Percentiles rank a stretch among this genome's conserved stretches.
Evolutionary conservation across 371 early-diverging fungal species (phyloP).

Genomic region (Syncephalis fuscata): DNA sequence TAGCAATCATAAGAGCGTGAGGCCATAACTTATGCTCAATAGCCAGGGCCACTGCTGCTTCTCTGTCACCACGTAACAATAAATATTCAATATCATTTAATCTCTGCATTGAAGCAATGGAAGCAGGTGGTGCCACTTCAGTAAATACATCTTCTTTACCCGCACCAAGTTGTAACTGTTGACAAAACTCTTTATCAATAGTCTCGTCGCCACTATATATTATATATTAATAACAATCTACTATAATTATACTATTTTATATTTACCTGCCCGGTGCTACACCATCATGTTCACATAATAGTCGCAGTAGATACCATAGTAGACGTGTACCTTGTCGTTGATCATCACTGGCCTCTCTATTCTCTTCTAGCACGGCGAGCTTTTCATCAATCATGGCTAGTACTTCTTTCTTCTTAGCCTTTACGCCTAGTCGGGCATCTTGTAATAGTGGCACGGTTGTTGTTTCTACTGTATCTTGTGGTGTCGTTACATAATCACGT

Average conservation of each 20-base stretch:
- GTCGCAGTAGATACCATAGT: slow-evolving; percentile 42
- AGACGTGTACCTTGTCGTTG: slow-evolving; percentile 17
- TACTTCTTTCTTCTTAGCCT: slow-evolving; percentile 52
- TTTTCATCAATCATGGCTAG: slow-evolving; percentile 27
- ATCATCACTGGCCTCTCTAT: slow-evolving; percentile 6
- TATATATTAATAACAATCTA: neutral
- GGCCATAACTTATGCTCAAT: slow-evolving; percentile 62
- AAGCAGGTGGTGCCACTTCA: neutral
- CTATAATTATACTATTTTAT: neutral
- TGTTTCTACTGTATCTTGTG: too few species aligned
- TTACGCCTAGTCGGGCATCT: slow-evolving; percentile 17
- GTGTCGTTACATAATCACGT: slow-evolving; percentile 14
- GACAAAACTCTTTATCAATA: neutral
- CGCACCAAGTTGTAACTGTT: neutral
- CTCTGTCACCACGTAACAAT: slow-evolving; percentile 57
- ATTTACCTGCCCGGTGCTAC: slow-evolving; percentile 42
- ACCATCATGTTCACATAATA: slow-evolving; percentile 48
- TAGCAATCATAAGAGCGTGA: slow-evolving; percentile 80
- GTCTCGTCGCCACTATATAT: neutral
- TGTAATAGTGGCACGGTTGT: slow-evolving; percentile 36
- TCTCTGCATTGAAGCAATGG: slow-evolving; percentile 6
- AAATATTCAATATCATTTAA: slow-evolving; percentile 6
- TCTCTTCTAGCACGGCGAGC: slow-evolving; percentile 18
- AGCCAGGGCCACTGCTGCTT: slow-evolving; percentile 54
- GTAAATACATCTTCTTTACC: neutral